phyloP scores from a whole-genome alignment of 192 early-diverging fungal species.

The Coemansia sp. region DNA sequence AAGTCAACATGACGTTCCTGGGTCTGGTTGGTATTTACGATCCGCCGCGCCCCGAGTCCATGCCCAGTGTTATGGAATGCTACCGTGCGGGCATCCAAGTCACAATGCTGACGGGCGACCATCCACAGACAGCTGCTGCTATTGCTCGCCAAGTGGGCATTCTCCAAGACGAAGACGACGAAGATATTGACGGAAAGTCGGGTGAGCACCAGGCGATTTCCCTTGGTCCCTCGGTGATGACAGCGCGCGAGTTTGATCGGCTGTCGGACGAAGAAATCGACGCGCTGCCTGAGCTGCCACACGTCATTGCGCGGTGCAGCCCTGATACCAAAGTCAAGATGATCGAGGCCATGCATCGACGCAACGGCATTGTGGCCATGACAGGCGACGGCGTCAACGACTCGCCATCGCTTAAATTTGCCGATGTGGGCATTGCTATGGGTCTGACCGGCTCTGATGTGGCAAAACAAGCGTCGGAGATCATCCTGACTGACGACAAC shows the following conservation, averaged over 20 bases:
- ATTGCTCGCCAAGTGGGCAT: slow-evolving; percentile 89
- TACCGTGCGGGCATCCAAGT: slow-evolving; percentile 91
- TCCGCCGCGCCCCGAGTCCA: slow-evolving; percentile 76
- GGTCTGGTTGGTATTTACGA: slow-evolving; percentile 93
- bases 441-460: slow-evolving; percentile 70
- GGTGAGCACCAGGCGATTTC: slow-evolving; percentile 28
- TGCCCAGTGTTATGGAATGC: slow-evolving; percentile 68
- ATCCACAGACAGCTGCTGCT: slow-evolving; percentile 84
- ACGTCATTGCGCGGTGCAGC: slow-evolving; percentile 88
- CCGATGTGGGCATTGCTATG: slow-evolving; percentile 79
- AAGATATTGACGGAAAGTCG: background rate
- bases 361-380: slow-evolving; percentile 76
- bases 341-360: slow-evolving; percentile 85
- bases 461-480: slow-evolving; percentile 79
- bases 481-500: slow-evolving; percentile 82
- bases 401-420: slow-evolving; percentile 72
- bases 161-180: slow-evolving; percentile 49
- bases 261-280: slow-evolving; percentile 81
- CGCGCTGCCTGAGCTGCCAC: slow-evolving; percentile 72
- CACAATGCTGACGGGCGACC: slow-evolving; percentile 96
- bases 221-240: slow-evolving; percentile 66
- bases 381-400: slow-evolving; percentile 91
- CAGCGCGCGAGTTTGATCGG: slow-evolving; percentile 81
- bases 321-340: slow-evolving; percentile 98
- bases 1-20: slow-evolving; percentile 72